Base-by-base conservation (phyloP, 495 filamentous ascomycete species). In the Aspergillus cristatus region DNA sequence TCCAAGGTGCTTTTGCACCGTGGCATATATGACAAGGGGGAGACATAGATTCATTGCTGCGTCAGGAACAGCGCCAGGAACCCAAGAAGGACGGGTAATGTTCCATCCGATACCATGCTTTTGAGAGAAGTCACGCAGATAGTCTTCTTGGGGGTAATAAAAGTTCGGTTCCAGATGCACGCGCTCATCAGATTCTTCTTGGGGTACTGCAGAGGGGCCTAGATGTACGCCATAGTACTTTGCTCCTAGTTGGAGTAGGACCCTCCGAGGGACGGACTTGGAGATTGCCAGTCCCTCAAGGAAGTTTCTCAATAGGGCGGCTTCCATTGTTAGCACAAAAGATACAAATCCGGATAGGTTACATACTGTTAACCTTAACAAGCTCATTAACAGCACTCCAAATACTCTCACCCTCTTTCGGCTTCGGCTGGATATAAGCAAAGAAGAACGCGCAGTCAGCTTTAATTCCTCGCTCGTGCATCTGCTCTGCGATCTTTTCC, bases 391-490 rank as follows among this genome's bases (percentile, higher is more conserved):
- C 57, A 38, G 68, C 57, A 39, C 54, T 57, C 70, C 63, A 74
- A 18, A 71, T 54, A 24, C 20, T 24, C 20, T 8, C 20, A 8
- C 20, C 20, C 4, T 24, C 20, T 24, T 24, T 24, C 20, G 57
- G 60, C 7, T 52, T 29, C 1, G 64, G 59, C 42, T 78, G 72
- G 8, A 24, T 54, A 53, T 78, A 78, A 2, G 65, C 58, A 29
- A 66, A 68, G 58, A 74, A 78, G 55, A 76, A 76, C 13, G 75
- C 57, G 44, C 75, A 62, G 45, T 74, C 71, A 8, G 20, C 20
- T 24, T 24, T 24, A 4, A 24, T 4, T 8, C 8, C 20, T 4
- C 20, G 20, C 20, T 24, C 20, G 4, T 24, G 4, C 20, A 24
- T 24, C 20, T 24, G 20, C 20, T 24, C 20, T 4, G 20, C 20